A percentile compares a stretch with the other conserved stretches of the same genome.
These are phyloP conservation scores for Geosmithia morbida DNA, from an alignment of 2,329 filamentous ascomycete genomes.

Conservation along the genomic window DNA sequence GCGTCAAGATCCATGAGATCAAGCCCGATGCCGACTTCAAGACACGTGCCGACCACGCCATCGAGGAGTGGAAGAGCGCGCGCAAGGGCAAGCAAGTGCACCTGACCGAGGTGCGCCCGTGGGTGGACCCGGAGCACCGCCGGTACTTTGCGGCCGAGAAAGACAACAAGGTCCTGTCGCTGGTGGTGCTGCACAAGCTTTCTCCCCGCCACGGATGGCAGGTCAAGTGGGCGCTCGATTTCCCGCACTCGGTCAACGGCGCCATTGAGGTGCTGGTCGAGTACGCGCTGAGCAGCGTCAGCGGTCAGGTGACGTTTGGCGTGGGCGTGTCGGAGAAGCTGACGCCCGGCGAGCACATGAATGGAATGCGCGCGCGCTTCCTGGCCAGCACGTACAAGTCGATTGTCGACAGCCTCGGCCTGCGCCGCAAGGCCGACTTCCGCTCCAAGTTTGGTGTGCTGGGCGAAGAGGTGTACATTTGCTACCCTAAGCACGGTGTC, in stretches of 20 bases:
- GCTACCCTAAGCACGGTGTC: constrained; percentile 75
- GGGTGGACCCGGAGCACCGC: constrained; percentile 71
- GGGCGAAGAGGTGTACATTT: constrained; percentile 78
- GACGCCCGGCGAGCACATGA: constrained; percentile 66
- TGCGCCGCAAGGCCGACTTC: constrained; percentile 79
- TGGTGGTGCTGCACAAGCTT: constrained; percentile 75
- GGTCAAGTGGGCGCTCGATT: constrained; percentile 92
- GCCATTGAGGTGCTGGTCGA: constrained; percentile 76
- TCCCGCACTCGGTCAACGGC: constrained; percentile 73
- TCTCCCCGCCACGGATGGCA: constrained; percentile 76
- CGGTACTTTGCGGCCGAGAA: constrained; percentile 75
- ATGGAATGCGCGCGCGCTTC: constrained; percentile 67
- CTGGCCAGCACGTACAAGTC: constrained; percentile 71
- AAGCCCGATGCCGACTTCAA: constrained; percentile 56
- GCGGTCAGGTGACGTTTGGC: constrained; percentile 64
- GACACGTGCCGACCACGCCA: constrained; percentile 53
- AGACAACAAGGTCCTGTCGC: constrained; percentile 56
- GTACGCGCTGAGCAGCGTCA: constrained; percentile 42
- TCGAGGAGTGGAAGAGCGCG: constrained; percentile 64
- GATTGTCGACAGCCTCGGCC: constrained; percentile 66
- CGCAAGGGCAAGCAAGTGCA: constrained; percentile 81
- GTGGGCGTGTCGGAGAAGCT: constrained; percentile 65
- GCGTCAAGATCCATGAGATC: constrained; percentile 65
- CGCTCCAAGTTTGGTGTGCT: constrained; percentile 76
- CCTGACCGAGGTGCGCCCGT: constrained; percentile 77